Base-by-base conservation (phyloP, 768 basidiomycete genomes). In the Suillus occidentalis region DNA sequence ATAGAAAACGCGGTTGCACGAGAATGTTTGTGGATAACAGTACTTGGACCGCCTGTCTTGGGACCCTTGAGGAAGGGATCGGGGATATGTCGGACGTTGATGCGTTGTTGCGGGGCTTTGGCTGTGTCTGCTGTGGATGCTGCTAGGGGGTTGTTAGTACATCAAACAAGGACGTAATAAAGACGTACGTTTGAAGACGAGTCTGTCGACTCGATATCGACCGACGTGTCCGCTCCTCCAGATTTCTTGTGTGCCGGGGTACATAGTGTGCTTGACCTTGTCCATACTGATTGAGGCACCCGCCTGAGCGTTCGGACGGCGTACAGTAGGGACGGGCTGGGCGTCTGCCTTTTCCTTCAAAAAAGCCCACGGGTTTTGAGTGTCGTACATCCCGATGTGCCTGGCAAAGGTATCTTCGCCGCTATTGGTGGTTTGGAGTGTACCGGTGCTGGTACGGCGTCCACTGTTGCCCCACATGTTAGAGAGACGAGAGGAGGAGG, bases 1-100 rank as follows among this genome's bases (percentile, higher is more conserved):
- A 94, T 85, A 0, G 92, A 92, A 75, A 92, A 93, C 1, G 90
- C 92, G 37, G 85, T 77, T 4, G 89, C 89, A 62, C 89, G 87
- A 1, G 92, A 91, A 72, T 94, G 92, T 68, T 91, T 91, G 76
- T 94, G 93, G 39, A 94, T 86, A 62, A 89, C 87, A 40, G 85
- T 82, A 28, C 81, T 79, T 0, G 91, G 90, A 1, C 90, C 89
- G 40, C 81, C 82, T 39, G 75, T 77, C 7, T 74, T 76, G 42
- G 80, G 81, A 6, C 72, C 77, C 39, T 73, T 75, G n/a, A 78
- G 74, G 65, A 78, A 84, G 0, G 82, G 82, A 66, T 84, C 86
- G 31, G 81, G 78, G 62, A 86, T 79, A 64, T 86, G 86, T 9
- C 81, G 81, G 50, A 91, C 79, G 60, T 86, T 85, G 28, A 93